Evolutionary conservation across 2,329 filamentous ascomycete genomes (phyloP).

Genomic region (Aureobasidium lini): DNA sequence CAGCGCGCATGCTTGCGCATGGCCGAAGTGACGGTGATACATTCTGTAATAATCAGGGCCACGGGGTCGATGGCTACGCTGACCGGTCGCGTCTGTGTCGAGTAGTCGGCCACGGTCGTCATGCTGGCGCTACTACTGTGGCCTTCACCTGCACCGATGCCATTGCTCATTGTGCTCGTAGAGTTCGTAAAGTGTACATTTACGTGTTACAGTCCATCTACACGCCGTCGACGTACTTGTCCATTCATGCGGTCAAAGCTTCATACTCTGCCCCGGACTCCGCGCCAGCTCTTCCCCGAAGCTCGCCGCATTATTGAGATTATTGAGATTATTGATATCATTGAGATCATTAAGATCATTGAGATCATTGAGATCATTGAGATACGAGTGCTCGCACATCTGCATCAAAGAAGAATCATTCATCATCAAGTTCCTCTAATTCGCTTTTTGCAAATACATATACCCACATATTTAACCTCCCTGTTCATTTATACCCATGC

Average conservation of each 20-base stretch:
- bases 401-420: background rate
- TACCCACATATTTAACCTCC: constrained; percentile 3
- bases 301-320: background rate
- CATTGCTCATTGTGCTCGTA: constrained; percentile 8
- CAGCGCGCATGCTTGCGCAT: constrained; percentile 97
- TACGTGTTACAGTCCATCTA: background rate
- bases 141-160: background rate
- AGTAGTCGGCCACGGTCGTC: background rate
- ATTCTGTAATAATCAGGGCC: constrained; percentile 86
- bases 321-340: too few species aligned
- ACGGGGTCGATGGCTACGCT: constrained; percentile 31
- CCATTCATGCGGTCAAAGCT: constrained; percentile 8
- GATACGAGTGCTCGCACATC: too few species aligned
- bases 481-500: background rate
- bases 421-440: background rate
- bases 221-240: background rate
- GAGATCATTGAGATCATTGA: background rate
- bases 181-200: background rate
- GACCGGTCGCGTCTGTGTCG: constrained; percentile 14
- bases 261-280: background rate
- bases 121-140: background rate
- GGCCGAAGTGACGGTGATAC: constrained; percentile 93
- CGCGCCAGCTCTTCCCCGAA: background rate
- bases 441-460: constrained; percentile 7
- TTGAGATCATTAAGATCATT: too few species aligned